Evolutionary conservation across 1,139 yeast genomes (phyloP), one percentile per base, ranked within the genome.

Genomic region (Yamadazyma membranifaciens): DNA sequence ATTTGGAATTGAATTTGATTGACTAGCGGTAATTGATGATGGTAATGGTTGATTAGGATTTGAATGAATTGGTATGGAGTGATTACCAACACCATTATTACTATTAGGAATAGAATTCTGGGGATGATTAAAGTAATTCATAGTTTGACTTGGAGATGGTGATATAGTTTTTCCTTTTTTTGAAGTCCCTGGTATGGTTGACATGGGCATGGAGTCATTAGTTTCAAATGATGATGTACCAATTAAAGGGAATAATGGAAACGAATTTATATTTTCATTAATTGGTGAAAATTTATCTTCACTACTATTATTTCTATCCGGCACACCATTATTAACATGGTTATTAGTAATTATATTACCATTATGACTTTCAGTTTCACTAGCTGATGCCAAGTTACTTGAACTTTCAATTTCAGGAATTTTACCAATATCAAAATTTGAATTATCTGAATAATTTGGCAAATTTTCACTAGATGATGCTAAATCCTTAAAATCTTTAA

Each of bases 241-340:
- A 33, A 76, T 73, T 41, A 77, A 59, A 0, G 81, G 80, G 42
- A 73, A 75, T 25, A 77, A 60, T 2, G 82, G 82, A 48, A 75
- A 76, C 5, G 6, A 11, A 17, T 20, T 20, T n/a, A 27, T 6
- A n/a, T n/a, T n/a, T 27, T n/a, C n/a, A 27, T 27, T 27, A 26
- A 22, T 24, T 15, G 36, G 29, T 24, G 15, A n/a, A 9, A 12
- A 27, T 15, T 17, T 32, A 3, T 25, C 10, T 6, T 6, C 6
- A 6, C 4, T 12, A 20, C 4, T 16, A 13, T 62, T 71, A 64
- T 26, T 17, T 12, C 27, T 10, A 6, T 15, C 32, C 9, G 59
- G 56, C 36, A 64, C 60, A 26, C 25, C 20, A 27, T 30, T 31
- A 14, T 31, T 29, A 12, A 33, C 14, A 31, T 37, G 26, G 14